A percentile compares a stretch with the other conserved stretches of the same genome.
These are phyloP conservation scores for Beta corolliflora DNA, from an alignment of 179 eudicot genomes.

Conservation along the genomic window DNA sequence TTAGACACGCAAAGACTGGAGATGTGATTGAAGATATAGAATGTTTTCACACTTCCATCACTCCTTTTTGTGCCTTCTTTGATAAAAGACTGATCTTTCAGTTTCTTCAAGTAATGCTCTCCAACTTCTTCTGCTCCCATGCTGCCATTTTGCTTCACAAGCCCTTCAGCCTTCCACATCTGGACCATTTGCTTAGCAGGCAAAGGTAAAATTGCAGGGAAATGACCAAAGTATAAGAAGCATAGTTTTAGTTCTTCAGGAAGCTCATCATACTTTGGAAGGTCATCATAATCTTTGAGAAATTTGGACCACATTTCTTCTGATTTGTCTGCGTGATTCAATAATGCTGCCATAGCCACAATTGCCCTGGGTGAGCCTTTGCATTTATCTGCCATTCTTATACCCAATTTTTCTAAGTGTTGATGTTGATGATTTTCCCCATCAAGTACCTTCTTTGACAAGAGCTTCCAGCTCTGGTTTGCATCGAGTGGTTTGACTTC, in stretches of 20 bases:
- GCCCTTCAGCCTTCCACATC: conserved; percentile 37
- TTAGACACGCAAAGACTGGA: neutral
- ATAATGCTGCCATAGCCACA: conserved; percentile 21
- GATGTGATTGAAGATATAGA: neutral
- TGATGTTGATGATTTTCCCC: conserved; percentile 6
- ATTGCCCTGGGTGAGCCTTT: conserved; percentile 22
- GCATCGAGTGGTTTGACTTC: conserved; percentile 14
- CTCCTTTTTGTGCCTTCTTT: neutral
- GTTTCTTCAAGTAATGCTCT: conserved; percentile 22
- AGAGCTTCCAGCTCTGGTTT: conserved; percentile 24
- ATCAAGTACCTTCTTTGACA: conserved; percentile 5
- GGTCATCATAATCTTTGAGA: neutral
- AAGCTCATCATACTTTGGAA: neutral
- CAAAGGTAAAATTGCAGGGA: neutral
- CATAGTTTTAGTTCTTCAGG: neutral
- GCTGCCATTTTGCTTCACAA: conserved; percentile 20
- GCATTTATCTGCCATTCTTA: conserved; percentile 11
- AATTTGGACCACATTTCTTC: conserved; percentile 13
- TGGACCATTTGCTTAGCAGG: conserved; percentile 26
- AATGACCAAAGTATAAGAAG: conserved; percentile 24
- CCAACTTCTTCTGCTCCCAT: conserved; percentile 5
- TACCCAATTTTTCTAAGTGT: neutral
- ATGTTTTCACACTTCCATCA: conserved; percentile 23
- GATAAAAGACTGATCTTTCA: conserved; percentile 5
- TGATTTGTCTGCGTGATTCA: conserved; percentile 12